Evolutionary conservation across 2,329 filamentous ascomycete genomes (phyloP), one percentile per base, ranked within the genome.

Genomic region (Stagonosporopsis cucurbitacearum): DNA sequence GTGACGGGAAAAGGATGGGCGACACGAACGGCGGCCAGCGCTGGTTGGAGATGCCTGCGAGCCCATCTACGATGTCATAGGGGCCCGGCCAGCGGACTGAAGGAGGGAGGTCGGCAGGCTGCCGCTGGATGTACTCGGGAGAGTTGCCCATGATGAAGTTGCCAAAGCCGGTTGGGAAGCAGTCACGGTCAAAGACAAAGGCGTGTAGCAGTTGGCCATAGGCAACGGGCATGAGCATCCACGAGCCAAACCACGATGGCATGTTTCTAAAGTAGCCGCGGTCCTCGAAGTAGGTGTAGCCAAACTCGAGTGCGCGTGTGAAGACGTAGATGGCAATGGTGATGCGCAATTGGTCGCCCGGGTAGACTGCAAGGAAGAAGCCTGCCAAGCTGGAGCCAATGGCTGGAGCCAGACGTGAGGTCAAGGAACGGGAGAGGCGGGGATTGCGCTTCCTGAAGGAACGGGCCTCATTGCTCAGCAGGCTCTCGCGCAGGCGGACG

Each of bases 351-450:
- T 90, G 87, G 60, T 86, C 82, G 33, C 81, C 85, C 65, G 71
- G 94, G 81, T 87, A 91, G 9, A 96, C 84, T 7, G 90, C 91
- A 17, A 98, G 80, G 45, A 91, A 88, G 45, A 96, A 83, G 3
- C 94, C 94, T 0, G 94, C 92, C 43, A 97, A 76, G 66, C 91
- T 92, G 6, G 94, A 93, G 11, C 94, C 95, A n/a, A 97, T 83
- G 2, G 93, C 92, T 0, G 94, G 94, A 0, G 94, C 90, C 71
- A 92, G 89, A 9, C 84, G 83, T 2, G 92, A 96, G 0, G 92
- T 96, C 54, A 99, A 81, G 0, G 90, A 86, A 19, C 81, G 81
- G 0, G 90, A 84, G 12, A 92, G 85, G 17, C 85, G 85, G 0
- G 93, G 93, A 68, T 98, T 97, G 50, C 94, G 88, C 54, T 83